Evolutionary conservation across 768 basidiomycete species (phyloP).

Genomic region (Russula dissimulans): DNA sequence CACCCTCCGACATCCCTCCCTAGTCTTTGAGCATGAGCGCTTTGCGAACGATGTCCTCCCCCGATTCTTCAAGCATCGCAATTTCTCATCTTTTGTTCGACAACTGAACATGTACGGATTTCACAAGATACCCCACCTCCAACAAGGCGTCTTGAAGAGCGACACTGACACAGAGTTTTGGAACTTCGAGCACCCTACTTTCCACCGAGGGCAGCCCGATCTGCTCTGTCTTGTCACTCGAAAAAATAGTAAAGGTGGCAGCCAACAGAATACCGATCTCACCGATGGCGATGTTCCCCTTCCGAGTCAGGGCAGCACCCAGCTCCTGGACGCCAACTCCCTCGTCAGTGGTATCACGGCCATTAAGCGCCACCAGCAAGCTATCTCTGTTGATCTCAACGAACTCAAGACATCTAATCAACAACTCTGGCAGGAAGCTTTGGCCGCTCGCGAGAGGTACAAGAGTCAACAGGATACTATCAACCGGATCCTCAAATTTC

Average conservation of each 20-base stretch:
- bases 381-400: slow-evolving; percentile 84
- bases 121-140: slow-evolving; percentile 91
- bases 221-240: slow-evolving; percentile 80
- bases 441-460: slow-evolving; percentile 66
- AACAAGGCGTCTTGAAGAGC: slow-evolving; percentile 83
- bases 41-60: slow-evolving; percentile 86
- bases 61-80: slow-evolving; percentile 95
- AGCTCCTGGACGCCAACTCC: slow-evolving; percentile 65
- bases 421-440: slow-evolving; percentile 86
- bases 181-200: slow-evolving; percentile 90
- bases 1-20: neutral
- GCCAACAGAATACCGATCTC: slow-evolving; percentile 8
- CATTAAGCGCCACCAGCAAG: slow-evolving; percentile 86
- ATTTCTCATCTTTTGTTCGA: slow-evolving; percentile 86
- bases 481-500: slow-evolving; percentile 88
- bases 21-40: slow-evolving; percentile 86
- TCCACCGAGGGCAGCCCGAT: slow-evolving; percentile 82
- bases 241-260: slow-evolving; percentile 40
- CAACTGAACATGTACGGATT: slow-evolving; percentile 97
- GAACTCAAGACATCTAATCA: slow-evolving; percentile 84
- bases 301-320: slow-evolving; percentile 32
- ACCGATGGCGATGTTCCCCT: slow-evolving; percentile 11
- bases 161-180: slow-evolving; percentile 75
- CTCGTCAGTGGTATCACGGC: slow-evolving; percentile 75
- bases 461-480: slow-evolving; percentile 95